phyloP scores from a whole-genome alignment of 2,329 filamentous ascomycete genomes.

The Cladosporium colombiae region DNA sequence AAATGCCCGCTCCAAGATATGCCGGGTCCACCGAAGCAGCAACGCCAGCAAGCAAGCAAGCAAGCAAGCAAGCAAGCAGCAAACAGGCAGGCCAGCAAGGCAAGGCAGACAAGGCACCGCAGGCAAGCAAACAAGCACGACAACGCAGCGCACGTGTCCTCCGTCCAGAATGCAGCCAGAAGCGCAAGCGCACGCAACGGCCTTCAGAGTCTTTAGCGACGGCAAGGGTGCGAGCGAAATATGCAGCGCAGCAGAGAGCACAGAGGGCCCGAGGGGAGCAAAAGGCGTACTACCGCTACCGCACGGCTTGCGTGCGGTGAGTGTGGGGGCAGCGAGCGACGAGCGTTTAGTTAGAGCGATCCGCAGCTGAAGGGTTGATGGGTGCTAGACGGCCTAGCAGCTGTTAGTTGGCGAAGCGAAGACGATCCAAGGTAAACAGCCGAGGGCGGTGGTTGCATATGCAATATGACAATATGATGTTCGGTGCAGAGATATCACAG shows the following conservation, averaged over 20 bases:
- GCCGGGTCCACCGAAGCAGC: background rate
- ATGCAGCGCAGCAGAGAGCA: constrained; percentile 13
- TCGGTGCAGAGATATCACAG: background rate
- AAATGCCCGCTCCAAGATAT: background rate
- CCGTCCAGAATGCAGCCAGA: constrained; percentile 17
- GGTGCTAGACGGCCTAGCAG: constrained; percentile 1
- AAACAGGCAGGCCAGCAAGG: constrained; percentile 3
- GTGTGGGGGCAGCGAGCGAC: constrained; percentile 2
- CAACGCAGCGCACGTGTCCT: constrained; percentile 17
- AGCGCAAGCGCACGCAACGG: constrained; percentile 15
- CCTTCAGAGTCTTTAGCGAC: constrained; percentile 17
- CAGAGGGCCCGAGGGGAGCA: constrained; percentile 14
- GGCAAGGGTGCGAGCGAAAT: constrained; percentile 17
- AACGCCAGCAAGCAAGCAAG: constrained; percentile 2
- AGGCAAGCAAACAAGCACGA: constrained; percentile 5
- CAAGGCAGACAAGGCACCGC: background rate
- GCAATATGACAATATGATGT: background rate
- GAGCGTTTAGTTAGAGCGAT: constrained; percentile 5
- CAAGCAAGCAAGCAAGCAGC: constrained; percentile 7
- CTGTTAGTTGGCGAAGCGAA: constrained; percentile 4
- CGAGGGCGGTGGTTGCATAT: background rate
- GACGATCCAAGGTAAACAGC: constrained; percentile 3
- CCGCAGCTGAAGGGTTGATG: constrained; percentile 11
- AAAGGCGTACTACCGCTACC: constrained; percentile 7
- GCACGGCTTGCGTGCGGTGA: constrained; percentile 16